A percentile compares a stretch with the other conserved stretches of the same genome.
Conservation (phyloP, 257 asterid species). For the Verbascum thapsus region DNA sequence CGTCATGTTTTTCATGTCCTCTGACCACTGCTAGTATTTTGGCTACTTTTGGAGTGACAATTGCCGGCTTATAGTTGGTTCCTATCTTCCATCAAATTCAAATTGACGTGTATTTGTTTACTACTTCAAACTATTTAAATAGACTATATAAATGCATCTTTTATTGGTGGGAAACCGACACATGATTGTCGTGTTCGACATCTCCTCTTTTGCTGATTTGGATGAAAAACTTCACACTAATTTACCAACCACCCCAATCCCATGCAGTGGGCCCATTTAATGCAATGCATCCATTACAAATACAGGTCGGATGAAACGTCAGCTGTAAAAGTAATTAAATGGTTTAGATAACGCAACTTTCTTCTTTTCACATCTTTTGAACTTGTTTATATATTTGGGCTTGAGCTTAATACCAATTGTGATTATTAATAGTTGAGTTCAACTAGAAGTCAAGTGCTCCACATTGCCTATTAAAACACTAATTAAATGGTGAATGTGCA, state of each 20-base stretch:
- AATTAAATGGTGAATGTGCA: background rate
- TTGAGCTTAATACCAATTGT: constrained; percentile 23
- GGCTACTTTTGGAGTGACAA: constrained; percentile 22
- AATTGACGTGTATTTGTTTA: background rate
- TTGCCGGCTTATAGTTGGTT: constrained; percentile 29
- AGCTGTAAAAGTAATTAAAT: constrained; percentile 24
- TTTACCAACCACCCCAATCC: constrained; percentile 20
- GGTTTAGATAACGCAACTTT: background rate
- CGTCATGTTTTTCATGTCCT: constrained; percentile 10
- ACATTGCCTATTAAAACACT: constrained; percentile 23
- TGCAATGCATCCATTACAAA: constrained; percentile 24
- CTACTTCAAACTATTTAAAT: background rate
- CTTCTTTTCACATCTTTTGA: constrained; percentile 9
- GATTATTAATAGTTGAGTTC: constrained; percentile 10
- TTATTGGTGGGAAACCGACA: constrained; percentile 25
- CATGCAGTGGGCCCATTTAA: constrained; percentile 26
- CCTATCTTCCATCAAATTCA: background rate
- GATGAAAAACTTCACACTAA: constrained; percentile 20
- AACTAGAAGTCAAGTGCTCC: constrained; percentile 18
- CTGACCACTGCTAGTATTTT: constrained; percentile 22
- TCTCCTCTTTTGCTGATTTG: constrained; percentile 13
- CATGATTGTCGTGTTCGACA: constrained; percentile 13
- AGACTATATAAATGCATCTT: background rate
- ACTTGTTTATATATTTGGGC: constrained; percentile 7
- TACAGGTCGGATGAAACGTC: constrained; percentile 28